Conservation (phyloP, 1,284 basidiomycete genomes). For the Cryptococcus sp. region DNA sequence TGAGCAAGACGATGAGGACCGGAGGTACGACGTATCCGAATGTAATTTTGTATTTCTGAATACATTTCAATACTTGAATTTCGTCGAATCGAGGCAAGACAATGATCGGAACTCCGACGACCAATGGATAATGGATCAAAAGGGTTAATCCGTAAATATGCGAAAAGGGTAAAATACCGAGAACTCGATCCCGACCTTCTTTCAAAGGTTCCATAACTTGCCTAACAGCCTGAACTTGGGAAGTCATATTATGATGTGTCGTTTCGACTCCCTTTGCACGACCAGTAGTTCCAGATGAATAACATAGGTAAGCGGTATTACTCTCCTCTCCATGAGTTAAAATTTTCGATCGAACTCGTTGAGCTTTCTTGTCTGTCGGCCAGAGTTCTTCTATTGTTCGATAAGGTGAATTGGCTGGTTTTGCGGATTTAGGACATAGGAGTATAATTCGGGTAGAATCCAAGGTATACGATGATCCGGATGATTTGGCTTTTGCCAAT, state of each 20-base stretch:
- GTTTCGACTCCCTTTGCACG: conserved; percentile 51
- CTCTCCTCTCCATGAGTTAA: conserved; percentile 15
- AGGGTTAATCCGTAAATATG: conserved; percentile 36
- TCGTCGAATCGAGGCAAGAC: conserved; percentile 63
- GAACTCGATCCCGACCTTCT: conserved; percentile 50
- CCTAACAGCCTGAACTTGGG: conserved; percentile 34
- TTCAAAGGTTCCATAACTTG: conserved; percentile 25
- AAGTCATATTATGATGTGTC: conserved; percentile 62
- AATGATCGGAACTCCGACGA: conserved; percentile 58
- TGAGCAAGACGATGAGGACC: conserved; percentile 58
- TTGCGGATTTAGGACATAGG: conserved; percentile 18
- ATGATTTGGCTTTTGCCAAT: conserved; percentile 9
- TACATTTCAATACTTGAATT: conserved; percentile 58
- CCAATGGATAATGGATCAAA: conserved; percentile 59
- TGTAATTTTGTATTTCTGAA: conserved; percentile 66
- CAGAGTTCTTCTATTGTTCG: background rate
- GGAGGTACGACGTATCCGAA: conserved; percentile 73
- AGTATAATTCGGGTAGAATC: conserved; percentile 26
- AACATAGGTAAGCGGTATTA: conserved; percentile 56
- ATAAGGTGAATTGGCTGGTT: conserved; percentile 11
- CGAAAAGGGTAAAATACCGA: conserved; percentile 59
- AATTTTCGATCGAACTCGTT: conserved; percentile 5
- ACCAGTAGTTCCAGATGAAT: conserved; percentile 58
- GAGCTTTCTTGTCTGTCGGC: conserved; percentile 3
- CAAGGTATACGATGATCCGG: conserved; percentile 4